Percentiles rank a stretch among this genome's conserved stretches.
Evolutionary conservation across 768 basidiomycete genomes (phyloP).

Genomic region (Amanita inopinata): DNA sequence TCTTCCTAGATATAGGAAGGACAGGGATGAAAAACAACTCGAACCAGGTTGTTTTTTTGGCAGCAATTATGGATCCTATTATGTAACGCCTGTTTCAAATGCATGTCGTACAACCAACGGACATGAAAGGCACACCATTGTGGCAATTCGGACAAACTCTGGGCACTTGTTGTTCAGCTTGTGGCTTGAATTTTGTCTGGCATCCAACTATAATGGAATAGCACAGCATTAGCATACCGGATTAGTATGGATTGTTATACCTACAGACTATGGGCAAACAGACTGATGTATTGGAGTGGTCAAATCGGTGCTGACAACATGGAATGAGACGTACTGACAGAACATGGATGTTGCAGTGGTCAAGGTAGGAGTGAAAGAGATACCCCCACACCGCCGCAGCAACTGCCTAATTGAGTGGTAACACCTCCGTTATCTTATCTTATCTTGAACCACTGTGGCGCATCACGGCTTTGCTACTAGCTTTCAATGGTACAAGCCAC

Average conservation of each 20-base stretch:
- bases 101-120: neutral
- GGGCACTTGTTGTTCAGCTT: constrained; percentile 36
- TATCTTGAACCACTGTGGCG: too few relatives aligned
- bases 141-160: constrained; percentile 64
- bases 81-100: constrained; percentile 3
- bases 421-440: too few relatives aligned
- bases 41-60: constrained; percentile 65
- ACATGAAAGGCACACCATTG: constrained; percentile 58
- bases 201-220: constrained; percentile 45
- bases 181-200: constrained; percentile 46
- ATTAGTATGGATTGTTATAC: too few relatives aligned
- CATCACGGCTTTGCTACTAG: too few relatives aligned
- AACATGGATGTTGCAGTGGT: neutral
- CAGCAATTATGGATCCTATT: constrained; percentile 50
- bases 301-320: neutral
- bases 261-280: constrained; percentile 44
- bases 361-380: too few relatives aligned
- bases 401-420: too few relatives aligned
- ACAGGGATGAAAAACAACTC: constrained; percentile 69
- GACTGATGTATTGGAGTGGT: constrained; percentile 23
- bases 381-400: too few relatives aligned
- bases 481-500: too few relatives aligned
- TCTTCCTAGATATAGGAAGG: constrained; percentile 50
- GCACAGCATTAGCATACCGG: too few relatives aligned
- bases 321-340: constrained; percentile 1